A percentile compares a stretch with the other conserved stretches of the same genome.
Evolutionary conservation across 2,329 filamentous ascomycete genomes (phyloP).

Genomic region (Penicillium glabrum): DNA sequence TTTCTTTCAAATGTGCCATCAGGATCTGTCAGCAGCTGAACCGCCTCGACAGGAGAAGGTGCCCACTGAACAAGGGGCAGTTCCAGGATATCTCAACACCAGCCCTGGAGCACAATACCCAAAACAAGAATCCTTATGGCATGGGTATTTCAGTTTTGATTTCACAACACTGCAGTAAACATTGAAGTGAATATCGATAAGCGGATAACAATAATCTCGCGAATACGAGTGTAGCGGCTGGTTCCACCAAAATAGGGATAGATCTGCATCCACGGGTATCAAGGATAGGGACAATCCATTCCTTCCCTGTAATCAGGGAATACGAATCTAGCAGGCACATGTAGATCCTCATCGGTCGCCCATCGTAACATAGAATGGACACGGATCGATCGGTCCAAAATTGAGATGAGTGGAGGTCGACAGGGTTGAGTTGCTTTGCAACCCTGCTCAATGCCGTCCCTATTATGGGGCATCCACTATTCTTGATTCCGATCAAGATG

Average conservation of each 20-base stretch:
- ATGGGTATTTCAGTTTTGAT: neutral
- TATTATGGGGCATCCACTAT: neutral
- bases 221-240: neutral
- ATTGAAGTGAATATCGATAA: neutral
- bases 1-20: no score
- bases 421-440: neutral
- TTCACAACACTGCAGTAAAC: neutral
- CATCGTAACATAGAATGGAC: slow-evolving; percentile 7
- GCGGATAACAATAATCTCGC: neutral
- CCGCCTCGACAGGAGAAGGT: no score
- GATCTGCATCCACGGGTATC: neutral
- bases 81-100: neutral
- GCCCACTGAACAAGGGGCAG: neutral
- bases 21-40: no score
- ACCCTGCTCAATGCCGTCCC: neutral
- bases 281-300: slow-evolving; percentile 8
- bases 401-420: slow-evolving; percentile 5
- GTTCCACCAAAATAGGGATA: neutral
- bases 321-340: neutral
- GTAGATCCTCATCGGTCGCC: slow-evolving; percentile 13
- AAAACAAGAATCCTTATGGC: neutral
- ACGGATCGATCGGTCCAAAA: neutral
- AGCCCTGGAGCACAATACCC: neutral
- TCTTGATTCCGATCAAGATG: neutral
- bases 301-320: neutral